Percentiles rank a stretch among this genome's conserved stretches.
Conservation (phyloP, 139 green algal species). For the Chlorella ohadii region DNA sequence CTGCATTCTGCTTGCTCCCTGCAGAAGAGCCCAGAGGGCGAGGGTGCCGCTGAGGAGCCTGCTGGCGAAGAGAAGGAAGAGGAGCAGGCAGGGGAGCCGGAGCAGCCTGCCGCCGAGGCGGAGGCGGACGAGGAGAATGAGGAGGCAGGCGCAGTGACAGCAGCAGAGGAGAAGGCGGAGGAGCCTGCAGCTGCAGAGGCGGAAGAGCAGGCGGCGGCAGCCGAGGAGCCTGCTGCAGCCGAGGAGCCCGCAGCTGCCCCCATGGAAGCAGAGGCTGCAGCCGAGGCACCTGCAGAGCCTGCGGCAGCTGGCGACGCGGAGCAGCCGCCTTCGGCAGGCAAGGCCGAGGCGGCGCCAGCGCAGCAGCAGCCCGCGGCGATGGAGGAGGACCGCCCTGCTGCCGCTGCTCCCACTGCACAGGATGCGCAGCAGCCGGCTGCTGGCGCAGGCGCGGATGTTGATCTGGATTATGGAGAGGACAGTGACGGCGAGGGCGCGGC, state of each 20-base stretch:
- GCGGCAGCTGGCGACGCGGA: not conserved
- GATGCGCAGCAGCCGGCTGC: not conserved
- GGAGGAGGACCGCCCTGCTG: not conserved
- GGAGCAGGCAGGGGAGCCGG: not conserved
- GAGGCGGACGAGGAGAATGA: not conserved
- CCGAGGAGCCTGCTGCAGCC: conserved; percentile 44
- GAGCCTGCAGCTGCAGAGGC: not conserved
- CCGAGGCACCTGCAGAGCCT: not conserved
- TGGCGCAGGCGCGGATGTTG: not conserved
- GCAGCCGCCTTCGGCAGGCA: not conserved
- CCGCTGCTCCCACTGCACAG: not conserved
- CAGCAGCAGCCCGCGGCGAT: not conserved
- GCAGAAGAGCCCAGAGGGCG: not conserved
- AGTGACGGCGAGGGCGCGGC: conserved; percentile 23
- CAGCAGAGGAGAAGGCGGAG: not conserved
- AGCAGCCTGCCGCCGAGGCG: not conserved
- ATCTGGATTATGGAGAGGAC: conserved; percentile 41
- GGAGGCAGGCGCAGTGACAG: not conserved
- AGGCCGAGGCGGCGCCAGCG: not conserved
- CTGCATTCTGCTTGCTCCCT: too few relatives aligned
- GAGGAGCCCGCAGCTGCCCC: not conserved
- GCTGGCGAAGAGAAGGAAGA: not conserved
- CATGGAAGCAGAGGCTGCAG: conserved; percentile 2
- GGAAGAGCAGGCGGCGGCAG: not conserved
- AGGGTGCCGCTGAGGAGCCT: not conserved